phyloP scores from a whole-genome alignment of 2,329 filamentous ascomycete species.

The Sarocladium kiliense region DNA sequence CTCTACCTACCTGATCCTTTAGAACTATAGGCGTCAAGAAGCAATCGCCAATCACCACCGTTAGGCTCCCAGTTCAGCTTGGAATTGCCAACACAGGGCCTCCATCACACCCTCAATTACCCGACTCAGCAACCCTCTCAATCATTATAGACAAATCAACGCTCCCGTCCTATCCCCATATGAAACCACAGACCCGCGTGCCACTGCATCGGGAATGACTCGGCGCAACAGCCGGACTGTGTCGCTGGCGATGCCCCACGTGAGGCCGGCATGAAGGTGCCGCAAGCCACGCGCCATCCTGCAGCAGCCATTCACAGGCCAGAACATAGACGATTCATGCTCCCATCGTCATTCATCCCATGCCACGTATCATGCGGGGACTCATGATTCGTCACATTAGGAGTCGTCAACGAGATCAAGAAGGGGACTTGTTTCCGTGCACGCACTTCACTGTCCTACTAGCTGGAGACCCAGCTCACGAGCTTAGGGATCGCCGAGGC shows the following conservation, averaged over 20 bases:
- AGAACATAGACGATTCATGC: background rate
- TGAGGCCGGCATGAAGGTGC: background rate
- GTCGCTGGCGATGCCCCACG: slow-evolving; percentile 2
- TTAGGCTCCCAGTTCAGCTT: background rate
- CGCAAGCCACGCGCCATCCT: background rate
- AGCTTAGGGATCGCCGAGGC: background rate
- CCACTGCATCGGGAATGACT: slow-evolving; percentile 5
- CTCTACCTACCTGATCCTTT: no score
- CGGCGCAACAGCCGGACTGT: background rate
- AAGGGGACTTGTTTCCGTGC: no score
- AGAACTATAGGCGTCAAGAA: no score
- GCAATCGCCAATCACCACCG: no score
- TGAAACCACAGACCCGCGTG: background rate
- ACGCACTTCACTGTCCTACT: no score
- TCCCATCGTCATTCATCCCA: background rate
- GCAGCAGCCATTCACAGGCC: background rate
- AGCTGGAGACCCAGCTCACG: background rate
- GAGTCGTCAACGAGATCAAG: no score
- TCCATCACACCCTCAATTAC: background rate
- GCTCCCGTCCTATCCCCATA: background rate
- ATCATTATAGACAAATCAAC: background rate
- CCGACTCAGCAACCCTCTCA: no score
- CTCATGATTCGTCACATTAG: background rate
- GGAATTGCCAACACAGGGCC: background rate
- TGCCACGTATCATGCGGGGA: background rate